Conservation (phyloP, 2,329 filamentous ascomycete species). For the Stagonosporopsis cucurbitacearum region DNA sequence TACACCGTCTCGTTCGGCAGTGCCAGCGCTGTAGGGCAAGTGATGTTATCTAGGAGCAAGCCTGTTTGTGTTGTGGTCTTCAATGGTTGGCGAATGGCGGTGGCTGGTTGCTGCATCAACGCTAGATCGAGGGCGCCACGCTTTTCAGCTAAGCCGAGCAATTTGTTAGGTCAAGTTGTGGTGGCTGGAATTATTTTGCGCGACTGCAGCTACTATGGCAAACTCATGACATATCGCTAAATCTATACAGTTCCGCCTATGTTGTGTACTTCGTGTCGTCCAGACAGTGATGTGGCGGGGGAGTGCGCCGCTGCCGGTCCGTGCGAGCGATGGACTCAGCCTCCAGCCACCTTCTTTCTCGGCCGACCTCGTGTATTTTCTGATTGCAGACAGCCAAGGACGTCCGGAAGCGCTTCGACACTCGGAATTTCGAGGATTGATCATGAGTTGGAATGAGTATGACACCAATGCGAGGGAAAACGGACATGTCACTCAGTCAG, state of each 20-base stretch:
- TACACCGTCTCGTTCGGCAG: neutral
- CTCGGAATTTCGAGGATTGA: neutral
- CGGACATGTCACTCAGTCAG: neutral
- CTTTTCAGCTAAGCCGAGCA: neutral
- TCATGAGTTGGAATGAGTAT: neutral
- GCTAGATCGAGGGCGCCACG: neutral
- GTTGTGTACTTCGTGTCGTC: neutral
- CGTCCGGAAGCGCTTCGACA: neutral
- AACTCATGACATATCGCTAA: neutral
- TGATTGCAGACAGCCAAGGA: neutral
- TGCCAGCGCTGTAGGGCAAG: neutral
- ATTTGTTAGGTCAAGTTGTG: neutral
- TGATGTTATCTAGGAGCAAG: neutral
- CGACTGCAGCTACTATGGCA: neutral
- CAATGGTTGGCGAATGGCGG: neutral
- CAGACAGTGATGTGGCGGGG: neutral
- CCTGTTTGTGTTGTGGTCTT: neutral
- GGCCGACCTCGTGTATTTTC: neutral
- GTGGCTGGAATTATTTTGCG: neutral
- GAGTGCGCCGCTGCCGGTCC: neutral
- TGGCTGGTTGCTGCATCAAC: neutral
- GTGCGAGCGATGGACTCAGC: neutral
- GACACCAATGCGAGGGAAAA: neutral
- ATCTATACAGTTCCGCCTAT: neutral
- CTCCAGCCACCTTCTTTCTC: conserved; percentile 1